Percentiles rank a stretch among this genome's conserved stretches.
These are phyloP conservation scores for Metschnikowia continentalis DNA, from an alignment of 805 yeast species.

Conservation along the genomic window DNA sequence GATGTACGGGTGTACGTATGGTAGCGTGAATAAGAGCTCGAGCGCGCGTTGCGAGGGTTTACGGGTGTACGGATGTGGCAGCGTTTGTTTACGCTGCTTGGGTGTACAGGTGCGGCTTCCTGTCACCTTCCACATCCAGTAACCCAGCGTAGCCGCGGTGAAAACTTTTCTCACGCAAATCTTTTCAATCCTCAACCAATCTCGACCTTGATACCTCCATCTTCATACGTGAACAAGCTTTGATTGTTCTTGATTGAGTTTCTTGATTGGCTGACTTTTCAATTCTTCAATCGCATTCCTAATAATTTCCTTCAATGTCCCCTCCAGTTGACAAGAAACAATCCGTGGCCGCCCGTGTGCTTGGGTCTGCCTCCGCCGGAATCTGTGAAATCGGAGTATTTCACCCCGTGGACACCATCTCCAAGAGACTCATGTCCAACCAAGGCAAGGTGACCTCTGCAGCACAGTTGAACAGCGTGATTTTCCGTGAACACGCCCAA, in stretches of 20 bases:
- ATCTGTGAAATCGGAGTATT: conserved; percentile 93
- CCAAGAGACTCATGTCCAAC: conserved; percentile 90
- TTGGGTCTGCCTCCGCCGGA: conserved; percentile 99
- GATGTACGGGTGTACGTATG: not conserved
- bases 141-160: conserved; percentile 14
- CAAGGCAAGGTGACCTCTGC: conserved; percentile 61
- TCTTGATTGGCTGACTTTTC: not conserved
- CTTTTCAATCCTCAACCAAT: not conserved
- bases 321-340: conserved; percentile 67
- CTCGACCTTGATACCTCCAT: no score
- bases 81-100: no score
- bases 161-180: conserved; percentile 6
- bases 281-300: no score
- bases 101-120: no score
- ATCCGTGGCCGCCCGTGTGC: conserved; percentile 82
- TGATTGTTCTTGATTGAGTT: no score
- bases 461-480: conserved; percentile 74
- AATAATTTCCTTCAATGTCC: conserved; percentile 10
- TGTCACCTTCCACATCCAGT: conserved; percentile 5
- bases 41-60: no score
- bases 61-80: no score
- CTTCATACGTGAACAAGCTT: no score
- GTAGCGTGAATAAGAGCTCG: not conserved
- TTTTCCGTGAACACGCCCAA: conserved; percentile 76
- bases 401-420: conserved; percentile 98